Conservation (phyloP, 345 rosid species). For the Brassica nigra region DNA sequence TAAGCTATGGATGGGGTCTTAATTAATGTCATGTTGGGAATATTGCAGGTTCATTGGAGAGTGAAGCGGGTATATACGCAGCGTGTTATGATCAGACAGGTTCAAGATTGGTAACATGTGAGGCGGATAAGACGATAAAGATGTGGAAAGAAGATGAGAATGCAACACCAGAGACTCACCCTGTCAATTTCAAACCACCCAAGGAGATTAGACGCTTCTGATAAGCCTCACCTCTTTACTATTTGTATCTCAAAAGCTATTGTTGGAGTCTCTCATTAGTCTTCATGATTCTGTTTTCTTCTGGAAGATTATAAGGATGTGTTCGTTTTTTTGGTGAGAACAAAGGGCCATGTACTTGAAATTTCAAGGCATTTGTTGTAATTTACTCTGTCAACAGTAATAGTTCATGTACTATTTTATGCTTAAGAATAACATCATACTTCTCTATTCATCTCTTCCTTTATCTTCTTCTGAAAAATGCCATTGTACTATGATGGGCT, state of each 20-base stretch:
- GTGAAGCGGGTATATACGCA: slow-evolving; percentile 98
- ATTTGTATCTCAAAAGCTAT: neutral
- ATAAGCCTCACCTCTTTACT: neutral
- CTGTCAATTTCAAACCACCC: slow-evolving; percentile 94
- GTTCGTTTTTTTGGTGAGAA: slow-evolving; percentile 6
- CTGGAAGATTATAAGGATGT: neutral
- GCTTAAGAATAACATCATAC: neutral
- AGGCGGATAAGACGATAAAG: slow-evolving; percentile 96
- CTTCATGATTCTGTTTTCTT: slow-evolving; percentile 7
- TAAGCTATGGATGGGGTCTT: neutral
- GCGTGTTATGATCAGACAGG: slow-evolving; percentile 77
- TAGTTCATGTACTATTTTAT: slow-evolving; percentile 10
- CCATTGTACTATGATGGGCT: neutral
- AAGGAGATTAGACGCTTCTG: slow-evolving; percentile 94
- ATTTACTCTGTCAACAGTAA: neutral
- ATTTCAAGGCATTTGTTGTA: slow-evolving; percentile 25
- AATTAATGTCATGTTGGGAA: neutral
- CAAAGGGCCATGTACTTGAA: neutral
- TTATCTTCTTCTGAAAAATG: neutral
- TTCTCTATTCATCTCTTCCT: neutral
- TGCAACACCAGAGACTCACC: slow-evolving; percentile 93
- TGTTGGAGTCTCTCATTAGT: slow-evolving; percentile 5
- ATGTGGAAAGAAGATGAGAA: slow-evolving; percentile 98
- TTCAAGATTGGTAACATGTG: slow-evolving; percentile 79
- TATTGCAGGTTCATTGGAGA: slow-evolving; percentile 86